A percentile compares a stretch with the other conserved stretches of the same genome.
Conservation (phyloP, 1,284 basidiomycete species). For the Melanopsichium pennsylvanicum region DNA sequence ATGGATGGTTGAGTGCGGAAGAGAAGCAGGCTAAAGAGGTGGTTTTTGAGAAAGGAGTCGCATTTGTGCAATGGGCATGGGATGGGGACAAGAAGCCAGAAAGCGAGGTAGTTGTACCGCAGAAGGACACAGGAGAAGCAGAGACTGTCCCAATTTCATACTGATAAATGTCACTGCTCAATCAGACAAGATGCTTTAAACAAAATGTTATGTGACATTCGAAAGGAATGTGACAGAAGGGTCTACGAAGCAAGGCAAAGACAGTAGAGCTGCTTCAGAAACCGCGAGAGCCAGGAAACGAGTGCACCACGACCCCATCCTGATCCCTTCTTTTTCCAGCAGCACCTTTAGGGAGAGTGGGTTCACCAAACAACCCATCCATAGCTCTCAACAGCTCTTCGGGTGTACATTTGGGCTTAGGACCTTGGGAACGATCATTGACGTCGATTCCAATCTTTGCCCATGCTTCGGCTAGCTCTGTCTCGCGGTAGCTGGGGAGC, state of each 20-base stretch:
- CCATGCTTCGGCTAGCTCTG: slow-evolving; percentile 29
- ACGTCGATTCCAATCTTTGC: slow-evolving; percentile 39
- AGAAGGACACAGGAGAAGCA: slow-evolving; percentile 10
- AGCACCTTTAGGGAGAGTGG: slow-evolving; percentile 1
- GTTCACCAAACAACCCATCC: slow-evolving; percentile 31
- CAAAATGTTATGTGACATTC: too few relatives aligned
- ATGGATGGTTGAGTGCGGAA: slow-evolving; percentile 34
- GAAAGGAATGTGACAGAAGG: background rate
- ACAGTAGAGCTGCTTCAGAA: background rate
- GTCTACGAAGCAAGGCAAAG: slow-evolving; percentile 2
- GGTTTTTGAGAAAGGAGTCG: slow-evolving; percentile 27
- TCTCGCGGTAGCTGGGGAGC: slow-evolving; percentile 37
- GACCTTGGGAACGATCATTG: slow-evolving; percentile 36
- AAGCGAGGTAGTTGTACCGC: slow-evolving; percentile 22
- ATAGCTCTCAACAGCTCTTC: slow-evolving; percentile 24
- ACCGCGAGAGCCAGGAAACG: background rate
- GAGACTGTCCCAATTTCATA: slow-evolving; percentile 6
- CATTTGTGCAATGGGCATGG: slow-evolving; percentile 44
- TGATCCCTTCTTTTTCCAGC: background rate
- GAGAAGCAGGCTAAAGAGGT: slow-evolving; percentile 31
- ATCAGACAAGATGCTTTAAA: too few relatives aligned
- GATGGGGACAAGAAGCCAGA: slow-evolving; percentile 21
- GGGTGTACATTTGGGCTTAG: slow-evolving; percentile 36
- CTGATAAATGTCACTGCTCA: too few relatives aligned
- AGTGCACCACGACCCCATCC: background rate